Base-by-base conservation (phyloP, 371 early-diverging fungal species). In the Rhizopus microsporus region DNA sequence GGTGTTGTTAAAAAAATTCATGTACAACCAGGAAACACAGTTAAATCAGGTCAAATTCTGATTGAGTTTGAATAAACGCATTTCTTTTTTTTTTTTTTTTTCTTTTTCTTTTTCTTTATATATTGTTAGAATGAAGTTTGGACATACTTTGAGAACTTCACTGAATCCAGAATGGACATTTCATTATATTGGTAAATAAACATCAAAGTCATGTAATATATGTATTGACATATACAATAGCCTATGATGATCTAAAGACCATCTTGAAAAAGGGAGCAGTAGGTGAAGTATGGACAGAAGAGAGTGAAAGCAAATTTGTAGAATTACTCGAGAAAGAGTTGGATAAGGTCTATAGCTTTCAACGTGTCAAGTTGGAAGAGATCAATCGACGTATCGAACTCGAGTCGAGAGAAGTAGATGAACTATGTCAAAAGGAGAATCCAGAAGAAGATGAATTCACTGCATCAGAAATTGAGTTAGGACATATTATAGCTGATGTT, bases 281-380 rank as follows among this genome's bases (percentile, higher is more conserved):
- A 7, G 59, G 51, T 35, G 60, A 63, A 33, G 65, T 62, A 10
- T 86, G 84, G 82, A 85, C 84, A 0, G 92, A 88, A 61, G 87
- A 85, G 40, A 87, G 86, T 23, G 97, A 97, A 67, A 82, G 90
- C 12, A 84, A 85, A 53, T 96, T 97, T 78, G 89, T 96, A 7
- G 91, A 93, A 65, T 67, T 78, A 32, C 77, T 96, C 3, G 95
- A 94, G 59, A 85, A 90, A 37, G 98, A 97, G 70, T 86, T 97
- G 13, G 94, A 93, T 60, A 97, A 95, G 82, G 95, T 91, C 40
- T 87, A 90, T 63, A 80, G 88, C 47, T 97, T 97, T 68, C 93
- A 95, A 63, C 82, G 85, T 62, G 86, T 93, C 63, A 97, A 98
- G 77, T 81, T 88, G 57, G 93, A 87, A 51, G 97, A 97, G 69